Conservation (phyloP, 108 stramenopile genomes). For the Pinguiococcus pyrenoidosus region DNA sequence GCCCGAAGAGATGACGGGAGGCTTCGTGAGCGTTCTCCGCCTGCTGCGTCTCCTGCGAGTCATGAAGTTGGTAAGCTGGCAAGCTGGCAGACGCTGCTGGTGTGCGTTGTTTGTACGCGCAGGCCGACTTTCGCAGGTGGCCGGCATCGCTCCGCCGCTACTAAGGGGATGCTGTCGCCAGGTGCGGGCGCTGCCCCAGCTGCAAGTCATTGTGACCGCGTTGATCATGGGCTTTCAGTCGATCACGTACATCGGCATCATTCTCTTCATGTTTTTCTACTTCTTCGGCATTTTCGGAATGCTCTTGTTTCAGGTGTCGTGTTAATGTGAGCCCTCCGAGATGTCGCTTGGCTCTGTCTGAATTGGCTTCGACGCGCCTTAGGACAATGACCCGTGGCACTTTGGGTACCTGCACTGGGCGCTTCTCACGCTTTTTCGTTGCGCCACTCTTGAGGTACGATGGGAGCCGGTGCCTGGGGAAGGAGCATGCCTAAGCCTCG, state of each 20-base stretch:
- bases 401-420: constrained; percentile 20
- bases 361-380: too few relatives aligned
- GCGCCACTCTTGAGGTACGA: constrained; percentile 12
- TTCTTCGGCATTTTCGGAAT: constrained; percentile 27
- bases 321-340: too few relatives aligned
- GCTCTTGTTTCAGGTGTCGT: constrained; percentile 14
- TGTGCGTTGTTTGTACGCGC: too few relatives aligned
- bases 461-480: too few relatives aligned
- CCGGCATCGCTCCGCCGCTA: too few relatives aligned
- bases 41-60: constrained; percentile 26
- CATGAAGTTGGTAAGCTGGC: constrained; percentile 26
- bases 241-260: constrained; percentile 20
- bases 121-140: too few relatives aligned
- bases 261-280: constrained; percentile 17
- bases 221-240: constrained; percentile 13
- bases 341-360: too few relatives aligned
- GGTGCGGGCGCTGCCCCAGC: constrained; percentile 26
- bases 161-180: too few relatives aligned
- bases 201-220: constrained; percentile 24
- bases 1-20: background rate
- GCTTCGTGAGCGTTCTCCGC: constrained; percentile 19
- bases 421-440: constrained; percentile 23
- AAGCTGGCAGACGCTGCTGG: too few relatives aligned
- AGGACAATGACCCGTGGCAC: constrained; percentile 29
- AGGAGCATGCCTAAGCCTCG: too few relatives aligned